A percentile compares a stretch with the other conserved stretches of the same genome.
Conservation (phyloP, 1,284 basidiomycete species). For the Spongispora temasekensis region DNA sequence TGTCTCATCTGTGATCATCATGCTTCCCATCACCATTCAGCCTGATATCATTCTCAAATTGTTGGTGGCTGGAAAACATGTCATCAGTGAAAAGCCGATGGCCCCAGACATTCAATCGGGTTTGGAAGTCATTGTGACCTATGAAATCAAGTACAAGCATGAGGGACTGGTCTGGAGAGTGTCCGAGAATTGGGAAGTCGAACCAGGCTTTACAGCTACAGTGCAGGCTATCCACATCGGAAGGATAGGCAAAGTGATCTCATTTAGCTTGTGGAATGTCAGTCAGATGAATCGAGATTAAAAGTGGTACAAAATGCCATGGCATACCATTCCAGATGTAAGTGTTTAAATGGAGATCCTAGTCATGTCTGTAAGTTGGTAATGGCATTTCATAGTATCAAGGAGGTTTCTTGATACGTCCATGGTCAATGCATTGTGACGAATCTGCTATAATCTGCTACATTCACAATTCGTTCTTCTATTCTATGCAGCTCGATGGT, state of each 20-base stretch:
- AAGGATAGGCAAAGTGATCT: constrained; percentile 64
- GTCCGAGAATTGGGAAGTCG: constrained; percentile 83
- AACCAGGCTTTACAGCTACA: constrained; percentile 58
- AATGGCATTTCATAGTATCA: constrained; percentile 59
- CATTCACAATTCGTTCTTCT: too few species aligned
- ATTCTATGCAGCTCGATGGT: constrained; percentile 55
- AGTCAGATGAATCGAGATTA: constrained; percentile 60
- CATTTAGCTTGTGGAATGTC: constrained; percentile 59
- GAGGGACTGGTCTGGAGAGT: constrained; percentile 81
- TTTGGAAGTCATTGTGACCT: constrained; percentile 62
- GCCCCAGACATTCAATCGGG: constrained; percentile 69
- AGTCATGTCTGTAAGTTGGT: not conserved
- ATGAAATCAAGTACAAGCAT: constrained; percentile 62
- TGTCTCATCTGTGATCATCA: constrained; percentile 72
- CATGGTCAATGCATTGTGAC: not conserved
- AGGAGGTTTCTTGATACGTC: constrained; percentile 72
- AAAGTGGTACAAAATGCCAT: constrained; percentile 80
- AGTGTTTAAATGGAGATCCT: constrained; percentile 33
- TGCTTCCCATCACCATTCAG: constrained; percentile 76
- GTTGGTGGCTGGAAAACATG: constrained; percentile 77
- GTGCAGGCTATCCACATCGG: constrained; percentile 54
- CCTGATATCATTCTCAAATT: constrained; percentile 65
- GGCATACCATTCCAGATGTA: constrained; percentile 79
- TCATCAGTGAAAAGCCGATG: constrained; percentile 87
- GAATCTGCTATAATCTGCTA: too few species aligned